phyloP scores from a whole-genome alignment of 108 stramenopile genomes.

The Pseudonitzschia delicatissima region DNA sequence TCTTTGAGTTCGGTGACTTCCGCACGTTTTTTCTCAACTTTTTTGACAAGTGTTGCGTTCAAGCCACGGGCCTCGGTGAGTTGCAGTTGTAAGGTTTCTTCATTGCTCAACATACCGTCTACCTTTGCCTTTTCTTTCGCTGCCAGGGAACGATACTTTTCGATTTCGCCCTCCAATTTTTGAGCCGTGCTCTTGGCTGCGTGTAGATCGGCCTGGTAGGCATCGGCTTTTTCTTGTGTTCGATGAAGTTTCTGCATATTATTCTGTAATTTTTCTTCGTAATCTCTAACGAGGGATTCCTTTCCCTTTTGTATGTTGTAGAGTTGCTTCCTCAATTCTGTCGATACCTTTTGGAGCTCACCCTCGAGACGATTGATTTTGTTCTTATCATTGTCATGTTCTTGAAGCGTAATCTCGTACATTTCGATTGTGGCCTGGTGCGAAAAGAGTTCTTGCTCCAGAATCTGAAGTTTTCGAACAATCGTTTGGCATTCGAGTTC shows the following conservation, averaged over 20 bases:
- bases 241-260: conserved; percentile 26
- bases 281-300: conserved; percentile 28
- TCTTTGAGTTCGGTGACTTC: conserved; percentile 32
- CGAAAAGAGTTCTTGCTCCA: conserved; percentile 37
- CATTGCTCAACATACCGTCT: conserved; percentile 19
- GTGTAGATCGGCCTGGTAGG: conserved; percentile 28
- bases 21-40: conserved; percentile 33
- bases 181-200: conserved; percentile 20
- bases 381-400: conserved; percentile 40
- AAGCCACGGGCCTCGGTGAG: conserved; percentile 28
- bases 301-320: conserved; percentile 28
- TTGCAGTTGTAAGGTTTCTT: conserved; percentile 36
- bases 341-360: conserved; percentile 30
- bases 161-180: conserved; percentile 14
- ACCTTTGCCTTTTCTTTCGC: conserved; percentile 11
- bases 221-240: conserved; percentile 31
- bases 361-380: conserved; percentile 23
- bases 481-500: conserved; percentile 56
- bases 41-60: conserved; percentile 31
- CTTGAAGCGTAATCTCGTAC: conserved; percentile 39
- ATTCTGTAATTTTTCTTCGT: conserved; percentile 31
- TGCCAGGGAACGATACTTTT: conserved; percentile 13
- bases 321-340: conserved; percentile 34
- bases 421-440: conserved; percentile 39
- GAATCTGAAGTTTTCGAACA: conserved; percentile 40